Evolutionary conservation across 495 filamentous ascomycete genomes (phyloP).

Genomic region (Lasiosphaeris hirsuta): DNA sequence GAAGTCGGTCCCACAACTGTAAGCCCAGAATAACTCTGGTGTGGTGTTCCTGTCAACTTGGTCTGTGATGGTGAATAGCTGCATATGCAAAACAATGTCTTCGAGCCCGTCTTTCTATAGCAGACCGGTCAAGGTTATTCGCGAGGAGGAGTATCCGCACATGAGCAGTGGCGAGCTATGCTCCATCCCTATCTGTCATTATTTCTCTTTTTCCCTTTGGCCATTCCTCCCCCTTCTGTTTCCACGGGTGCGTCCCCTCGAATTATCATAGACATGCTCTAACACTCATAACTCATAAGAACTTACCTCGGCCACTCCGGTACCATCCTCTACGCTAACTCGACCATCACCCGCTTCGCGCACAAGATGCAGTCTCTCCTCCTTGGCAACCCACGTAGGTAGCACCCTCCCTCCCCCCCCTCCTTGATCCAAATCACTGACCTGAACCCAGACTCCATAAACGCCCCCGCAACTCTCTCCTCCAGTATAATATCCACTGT

Average conservation of each 20-base stretch:
- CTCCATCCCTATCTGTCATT: background rate
- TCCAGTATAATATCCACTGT: conserved; percentile 59
- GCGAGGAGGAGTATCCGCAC: conserved; percentile 45
- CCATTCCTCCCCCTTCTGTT: background rate
- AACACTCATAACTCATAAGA: conserved; percentile 21
- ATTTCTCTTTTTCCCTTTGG: background rate
- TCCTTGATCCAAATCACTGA: too few species aligned
- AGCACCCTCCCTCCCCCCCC: too few species aligned
- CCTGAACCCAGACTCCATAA: conserved; percentile 50
- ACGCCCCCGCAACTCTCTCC: conserved; percentile 59
- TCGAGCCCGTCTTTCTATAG: conserved; percentile 22
- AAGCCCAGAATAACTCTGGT: background rate
- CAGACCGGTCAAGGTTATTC: conserved; percentile 39
- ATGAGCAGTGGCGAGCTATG: conserved; percentile 41
- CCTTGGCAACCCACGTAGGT: conserved; percentile 63
- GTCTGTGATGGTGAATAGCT: too few species aligned
- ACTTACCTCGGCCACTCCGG: conserved; percentile 74
- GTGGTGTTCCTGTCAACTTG: too few species aligned
- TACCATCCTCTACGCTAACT: conserved; percentile 66
- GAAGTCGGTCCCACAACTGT: conserved; percentile 17
- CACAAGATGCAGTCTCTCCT: conserved; percentile 55
- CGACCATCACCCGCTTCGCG: conserved; percentile 58
- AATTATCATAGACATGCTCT: background rate
- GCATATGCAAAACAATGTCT: too few species aligned
- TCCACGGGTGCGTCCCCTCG: too few species aligned